Percentiles rank a stretch among this genome's conserved stretches.
Conservation (phyloP, 805 yeast species). For the Kuraishia borneana region DNA sequence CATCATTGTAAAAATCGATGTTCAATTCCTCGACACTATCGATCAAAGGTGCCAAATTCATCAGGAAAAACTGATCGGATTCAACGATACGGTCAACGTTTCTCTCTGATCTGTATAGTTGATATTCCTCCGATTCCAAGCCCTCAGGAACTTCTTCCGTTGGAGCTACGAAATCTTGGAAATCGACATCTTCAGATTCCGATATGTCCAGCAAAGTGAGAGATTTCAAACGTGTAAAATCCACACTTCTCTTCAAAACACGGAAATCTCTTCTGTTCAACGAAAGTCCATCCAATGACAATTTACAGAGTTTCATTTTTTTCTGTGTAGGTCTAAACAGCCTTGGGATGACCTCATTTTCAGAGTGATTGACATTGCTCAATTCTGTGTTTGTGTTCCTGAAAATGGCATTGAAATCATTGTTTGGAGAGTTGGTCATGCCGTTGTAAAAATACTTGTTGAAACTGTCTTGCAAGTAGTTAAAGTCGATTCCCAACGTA, state of each 20-base stretch:
- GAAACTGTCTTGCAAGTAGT: constrained; percentile 9
- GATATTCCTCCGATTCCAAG: constrained; percentile 7
- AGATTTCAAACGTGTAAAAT: constrained; percentile 7
- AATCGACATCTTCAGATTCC: constrained; percentile 8
- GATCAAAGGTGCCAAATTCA: constrained; percentile 6
- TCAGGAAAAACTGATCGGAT: constrained; percentile 4
- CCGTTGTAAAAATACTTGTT: constrained; percentile 9
- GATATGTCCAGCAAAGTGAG: constrained; percentile 10
- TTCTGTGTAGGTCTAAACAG: not conserved
- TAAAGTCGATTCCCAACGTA: constrained; percentile 8
- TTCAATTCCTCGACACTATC: constrained; percentile 7
- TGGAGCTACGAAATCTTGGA: no score
- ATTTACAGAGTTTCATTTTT: constrained; percentile 6
- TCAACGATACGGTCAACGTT: not conserved
- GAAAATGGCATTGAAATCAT: constrained; percentile 6
- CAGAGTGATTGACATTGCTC: not conserved
- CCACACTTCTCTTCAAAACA: constrained; percentile 5
- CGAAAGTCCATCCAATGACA: constrained; percentile 8
- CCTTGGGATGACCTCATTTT: constrained; percentile 1
- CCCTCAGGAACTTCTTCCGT: constrained; percentile 7
- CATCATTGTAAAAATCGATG: constrained; percentile 11
- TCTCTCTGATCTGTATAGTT: constrained; percentile 1
- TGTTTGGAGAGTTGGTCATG: constrained; percentile 7
- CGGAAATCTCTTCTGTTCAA: constrained; percentile 8
- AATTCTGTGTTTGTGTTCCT: constrained; percentile 1